Evolutionary conservation across 179 eudicot species (phyloP).

Genomic region (Sideroxylon spinosum): DNA sequence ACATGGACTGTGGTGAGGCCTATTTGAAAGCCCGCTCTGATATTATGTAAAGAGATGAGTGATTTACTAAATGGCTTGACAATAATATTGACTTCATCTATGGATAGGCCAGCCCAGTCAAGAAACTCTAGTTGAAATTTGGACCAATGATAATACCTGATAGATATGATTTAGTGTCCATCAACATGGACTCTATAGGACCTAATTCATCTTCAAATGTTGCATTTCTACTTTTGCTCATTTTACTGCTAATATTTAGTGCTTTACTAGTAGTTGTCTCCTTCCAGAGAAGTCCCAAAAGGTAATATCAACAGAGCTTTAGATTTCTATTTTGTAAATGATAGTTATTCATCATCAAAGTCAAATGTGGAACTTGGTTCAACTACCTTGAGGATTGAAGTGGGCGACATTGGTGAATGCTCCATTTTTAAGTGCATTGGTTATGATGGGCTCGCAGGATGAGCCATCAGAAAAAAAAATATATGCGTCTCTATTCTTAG

Average conservation of each 20-base stretch:
- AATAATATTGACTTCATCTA: not conserved
- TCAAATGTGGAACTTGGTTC: conserved; percentile 50
- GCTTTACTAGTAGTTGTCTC: conserved; percentile 35
- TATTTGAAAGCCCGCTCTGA: too few relatives aligned
- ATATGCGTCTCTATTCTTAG: conserved; percentile 55
- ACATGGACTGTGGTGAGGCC: too few relatives aligned
- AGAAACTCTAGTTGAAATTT: conserved; percentile 82
- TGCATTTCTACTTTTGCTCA: conserved; percentile 24
- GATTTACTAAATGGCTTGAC: too few relatives aligned
- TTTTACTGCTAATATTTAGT: conserved; percentile 32
- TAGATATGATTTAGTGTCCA: conserved; percentile 46
- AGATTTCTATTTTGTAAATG: conserved; percentile 50
- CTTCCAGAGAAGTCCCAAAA: conserved; percentile 32
- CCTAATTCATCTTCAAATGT: conserved; percentile 40
- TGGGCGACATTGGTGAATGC: conserved; percentile 73
- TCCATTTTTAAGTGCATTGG: conserved; percentile 72
- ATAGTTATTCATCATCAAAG: conserved; percentile 85
- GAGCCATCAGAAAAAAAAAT: conserved; percentile 47
- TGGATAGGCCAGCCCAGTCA: conserved; percentile 68
- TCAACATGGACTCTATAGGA: conserved; percentile 56
- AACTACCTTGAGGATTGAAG: conserved; percentile 48
- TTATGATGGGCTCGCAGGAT: conserved; percentile 35
- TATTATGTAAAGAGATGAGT: too few relatives aligned
- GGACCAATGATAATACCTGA: conserved; percentile 67
- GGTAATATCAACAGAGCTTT: conserved; percentile 28